These are phyloP conservation scores for Testicularia cyperi DNA, from an alignment of 1,284 basidiomycete genomes.

Conservation along the genomic window DNA sequence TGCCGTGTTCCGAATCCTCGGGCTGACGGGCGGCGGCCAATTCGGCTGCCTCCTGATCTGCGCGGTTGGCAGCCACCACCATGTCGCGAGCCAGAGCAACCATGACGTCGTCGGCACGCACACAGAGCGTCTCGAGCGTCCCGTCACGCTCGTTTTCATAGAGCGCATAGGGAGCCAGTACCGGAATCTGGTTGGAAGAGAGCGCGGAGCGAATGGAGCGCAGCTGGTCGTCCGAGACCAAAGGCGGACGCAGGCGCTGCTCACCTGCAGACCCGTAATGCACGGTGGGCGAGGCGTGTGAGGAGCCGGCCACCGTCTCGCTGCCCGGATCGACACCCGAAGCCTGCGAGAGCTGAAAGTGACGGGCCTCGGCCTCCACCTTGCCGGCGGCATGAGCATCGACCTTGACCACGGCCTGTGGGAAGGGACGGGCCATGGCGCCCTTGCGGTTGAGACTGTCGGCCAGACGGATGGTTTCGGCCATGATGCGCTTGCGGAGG, in stretches of 20 bases:
- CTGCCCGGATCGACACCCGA: slow-evolving; percentile 4
- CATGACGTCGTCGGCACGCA: slow-evolving; percentile 87
- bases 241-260: slow-evolving; percentile 37
- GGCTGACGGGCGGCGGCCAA: not conserved
- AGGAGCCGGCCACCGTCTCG: slow-evolving; percentile 11
- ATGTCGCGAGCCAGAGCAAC: slow-evolving; percentile 85
- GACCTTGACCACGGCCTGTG: slow-evolving; percentile 48
- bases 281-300: slow-evolving; percentile 10
- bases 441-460: slow-evolving; percentile 79
- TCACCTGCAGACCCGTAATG: slow-evolving; percentile 21
- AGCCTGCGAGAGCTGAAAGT: slow-evolving; percentile 7
- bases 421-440: slow-evolving; percentile 79
- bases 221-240: slow-evolving; percentile 73
- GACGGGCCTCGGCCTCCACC: slow-evolving; percentile 18
- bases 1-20: too few relatives aligned
- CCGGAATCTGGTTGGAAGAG: slow-evolving; percentile 88
- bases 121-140: slow-evolving; percentile 72
- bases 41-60: not conserved
- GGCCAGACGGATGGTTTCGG: slow-evolving; percentile 67
- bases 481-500: slow-evolving; percentile 73
- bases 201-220: slow-evolving; percentile 82
- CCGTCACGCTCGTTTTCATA: slow-evolving; percentile 69
- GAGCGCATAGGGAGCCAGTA: slow-evolving; percentile 89
- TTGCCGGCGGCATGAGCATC: slow-evolving; percentile 25
- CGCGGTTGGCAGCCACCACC: slow-evolving; percentile 62